Percentiles rank a stretch among this genome's conserved stretches.
These are phyloP conservation scores for Kodamaea kaohsiungensis DNA, from an alignment of 805 yeast species.

Conservation along the genomic window DNA sequence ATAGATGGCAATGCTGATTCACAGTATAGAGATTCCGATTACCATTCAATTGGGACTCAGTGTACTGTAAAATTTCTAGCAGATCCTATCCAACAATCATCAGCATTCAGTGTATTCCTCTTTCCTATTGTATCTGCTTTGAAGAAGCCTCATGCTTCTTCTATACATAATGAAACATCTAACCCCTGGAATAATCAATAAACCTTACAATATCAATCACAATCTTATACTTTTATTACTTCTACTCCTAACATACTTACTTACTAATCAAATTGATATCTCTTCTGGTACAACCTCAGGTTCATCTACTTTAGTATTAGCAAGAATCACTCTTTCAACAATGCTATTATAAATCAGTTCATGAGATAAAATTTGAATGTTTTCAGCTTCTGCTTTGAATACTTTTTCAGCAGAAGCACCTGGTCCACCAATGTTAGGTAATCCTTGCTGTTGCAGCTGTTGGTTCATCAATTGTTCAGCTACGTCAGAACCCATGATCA, in stretches of 20 bases:
- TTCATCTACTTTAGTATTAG: background rate
- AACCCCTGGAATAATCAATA: no score
- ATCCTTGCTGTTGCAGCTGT: slow-evolving; percentile 39
- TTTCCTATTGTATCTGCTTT: no score
- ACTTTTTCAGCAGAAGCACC: slow-evolving; percentile 62
- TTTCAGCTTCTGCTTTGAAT: slow-evolving; percentile 72
- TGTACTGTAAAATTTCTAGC: no score
- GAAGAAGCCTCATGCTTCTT: no score
- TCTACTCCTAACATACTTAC: background rate
- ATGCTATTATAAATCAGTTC: slow-evolving; percentile 54
- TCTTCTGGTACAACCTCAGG: background rate
- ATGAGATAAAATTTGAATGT: slow-evolving; percentile 62
- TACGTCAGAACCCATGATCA: slow-evolving; percentile 56
- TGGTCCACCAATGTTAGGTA: slow-evolving; percentile 49
- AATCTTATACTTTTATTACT: no score
- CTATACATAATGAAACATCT: no score
- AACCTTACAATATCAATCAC: no score
- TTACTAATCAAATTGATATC: background rate
- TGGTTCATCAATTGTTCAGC: slow-evolving; percentile 46
- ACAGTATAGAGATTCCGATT: no score
- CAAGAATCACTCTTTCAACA: slow-evolving; percentile 52
- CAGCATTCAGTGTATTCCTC: no score
- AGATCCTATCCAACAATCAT: no score
- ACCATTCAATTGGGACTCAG: no score
- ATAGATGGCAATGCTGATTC: no score